Evolutionary conservation across 169 alveolate genomes (phyloP).

Genomic region (Cryptosporidium parvum): DNA sequence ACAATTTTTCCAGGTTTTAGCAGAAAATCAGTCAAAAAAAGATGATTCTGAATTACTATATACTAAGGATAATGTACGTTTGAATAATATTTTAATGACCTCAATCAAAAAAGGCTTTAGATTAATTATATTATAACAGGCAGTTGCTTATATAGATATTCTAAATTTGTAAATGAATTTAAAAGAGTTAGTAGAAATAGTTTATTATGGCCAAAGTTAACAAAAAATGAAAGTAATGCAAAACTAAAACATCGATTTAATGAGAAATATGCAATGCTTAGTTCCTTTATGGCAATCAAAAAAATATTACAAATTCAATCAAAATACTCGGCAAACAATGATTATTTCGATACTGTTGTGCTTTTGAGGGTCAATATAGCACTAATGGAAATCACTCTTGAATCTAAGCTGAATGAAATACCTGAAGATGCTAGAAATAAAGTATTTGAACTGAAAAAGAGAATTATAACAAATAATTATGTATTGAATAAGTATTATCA

Average conservation of each 20-base stretch:
- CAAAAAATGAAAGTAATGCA: not conserved
- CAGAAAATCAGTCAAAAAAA: not conserved
- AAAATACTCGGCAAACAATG: constrained; percentile 25
- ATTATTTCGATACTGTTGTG: constrained; percentile 8
- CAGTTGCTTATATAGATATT: constrained; percentile 28
- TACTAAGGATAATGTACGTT: not conserved
- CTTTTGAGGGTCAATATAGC: not conserved
- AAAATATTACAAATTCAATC: constrained; percentile 22
- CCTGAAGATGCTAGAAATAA: constrained; percentile 16
- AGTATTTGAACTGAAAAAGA: constrained; percentile 12
- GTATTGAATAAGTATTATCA: constrained; percentile 1
- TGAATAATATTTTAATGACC: no score
- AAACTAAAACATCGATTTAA: constrained; percentile 13
- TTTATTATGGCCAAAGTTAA: constrained; percentile 52
- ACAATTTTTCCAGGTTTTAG: not conserved
- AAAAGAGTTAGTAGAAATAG: constrained; percentile 42
- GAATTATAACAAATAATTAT: constrained; percentile 13
- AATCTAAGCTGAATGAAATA: not conserved
- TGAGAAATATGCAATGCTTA: constrained; percentile 28
- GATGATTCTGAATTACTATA: not conserved
- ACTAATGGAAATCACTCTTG: not conserved
- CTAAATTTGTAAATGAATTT: constrained; percentile 26
- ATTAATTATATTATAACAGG: constrained; percentile 12
- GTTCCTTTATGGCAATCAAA: constrained; percentile 39
- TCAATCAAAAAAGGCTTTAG: not conserved